phyloP scores from a whole-genome alignment of 164 flowering plant genomes.

The Pachysandra terminalis region DNA sequence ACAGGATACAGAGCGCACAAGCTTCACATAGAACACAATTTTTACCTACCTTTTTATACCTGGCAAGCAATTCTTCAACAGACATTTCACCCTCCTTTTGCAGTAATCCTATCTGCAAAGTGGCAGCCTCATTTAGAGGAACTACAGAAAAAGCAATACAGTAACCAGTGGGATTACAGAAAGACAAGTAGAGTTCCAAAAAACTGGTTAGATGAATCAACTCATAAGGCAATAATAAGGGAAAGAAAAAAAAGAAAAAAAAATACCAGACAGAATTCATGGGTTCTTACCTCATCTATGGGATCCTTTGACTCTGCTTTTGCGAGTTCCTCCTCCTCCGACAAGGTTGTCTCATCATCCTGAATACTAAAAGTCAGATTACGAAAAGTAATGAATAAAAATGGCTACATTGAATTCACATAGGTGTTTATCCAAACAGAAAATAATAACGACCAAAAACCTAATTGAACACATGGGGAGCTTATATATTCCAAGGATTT shows the following conservation, averaged over 20 bases:
- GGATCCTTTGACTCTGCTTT: slow-evolving; percentile 56
- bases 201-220: background rate
- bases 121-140: slow-evolving; percentile 18
- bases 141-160: background rate
- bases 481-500: background rate
- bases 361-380: slow-evolving; percentile 21
- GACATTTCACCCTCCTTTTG: slow-evolving; percentile 92
- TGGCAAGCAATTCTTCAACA: slow-evolving; percentile 77
- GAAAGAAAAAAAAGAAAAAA: background rate
- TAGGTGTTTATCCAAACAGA: background rate
- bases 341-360: slow-evolving; percentile 97
- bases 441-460: background rate
- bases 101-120: slow-evolving; percentile 74
- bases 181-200: background rate
- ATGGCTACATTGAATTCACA: background rate
- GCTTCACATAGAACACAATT: slow-evolving; percentile 5
- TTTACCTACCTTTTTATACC: slow-evolving; percentile 69
- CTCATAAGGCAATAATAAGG: no score
- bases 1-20: background rate
- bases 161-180: background rate
- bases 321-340: slow-evolving; percentile 88
- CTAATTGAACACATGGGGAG: background rate
- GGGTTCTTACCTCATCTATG: slow-evolving; percentile 59
- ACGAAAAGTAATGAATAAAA: background rate
- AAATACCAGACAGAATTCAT: background rate